Evolutionary conservation across 2,329 filamentous ascomycete genomes (phyloP), one percentile per base, ranked within the genome.

Genomic region (Xylaria sp.): DNA sequence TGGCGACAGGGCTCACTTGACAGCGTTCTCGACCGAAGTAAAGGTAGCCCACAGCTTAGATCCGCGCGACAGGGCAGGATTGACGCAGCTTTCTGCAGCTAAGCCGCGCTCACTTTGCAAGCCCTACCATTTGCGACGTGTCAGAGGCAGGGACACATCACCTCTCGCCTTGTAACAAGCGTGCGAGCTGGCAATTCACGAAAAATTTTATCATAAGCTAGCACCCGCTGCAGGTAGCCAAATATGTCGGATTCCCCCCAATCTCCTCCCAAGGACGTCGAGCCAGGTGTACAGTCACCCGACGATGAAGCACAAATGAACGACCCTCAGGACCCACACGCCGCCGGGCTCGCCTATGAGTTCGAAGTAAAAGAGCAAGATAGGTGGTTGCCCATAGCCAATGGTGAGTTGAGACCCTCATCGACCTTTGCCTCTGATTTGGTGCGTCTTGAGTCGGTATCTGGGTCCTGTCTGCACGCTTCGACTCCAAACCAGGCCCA

Each of bases 341-440:
- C 85, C 78, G 85, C 85, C 79, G 89, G 86, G 78, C 85, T 90
- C 80, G 88, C 83, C 80, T 92, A 92, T 77, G 94, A 98, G 83
- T 97, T 97, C 78, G 94, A 98, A 82, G 94, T 98, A 80, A 98
- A 98, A 86, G 95, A 99, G 82, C 95, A 99, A 82, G 95, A 99
- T 82, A 86, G 95, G 85, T 99, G 95, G 95, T 87, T 99, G 78
- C 95, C 95, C 78, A 99, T 99, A 87, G 95, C 95, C 83, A 99
- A 99, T 93, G 95, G 95, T 99, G 87, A 87, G 95, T 72, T 95
- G 80, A 73, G 70, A 69, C 69, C 72, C 69, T 71, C 70, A 73
- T 68, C 69, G 65, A 69, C 71, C 70, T 70, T 69, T 69, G 68
- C 70, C 70, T 78, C 78, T 82, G 80, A 83, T 83, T 84, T 83